Evolutionary conservation across 345 rosid species (phyloP), one percentile per base, ranked within the genome.

Genomic region (Linum lewisii): DNA sequence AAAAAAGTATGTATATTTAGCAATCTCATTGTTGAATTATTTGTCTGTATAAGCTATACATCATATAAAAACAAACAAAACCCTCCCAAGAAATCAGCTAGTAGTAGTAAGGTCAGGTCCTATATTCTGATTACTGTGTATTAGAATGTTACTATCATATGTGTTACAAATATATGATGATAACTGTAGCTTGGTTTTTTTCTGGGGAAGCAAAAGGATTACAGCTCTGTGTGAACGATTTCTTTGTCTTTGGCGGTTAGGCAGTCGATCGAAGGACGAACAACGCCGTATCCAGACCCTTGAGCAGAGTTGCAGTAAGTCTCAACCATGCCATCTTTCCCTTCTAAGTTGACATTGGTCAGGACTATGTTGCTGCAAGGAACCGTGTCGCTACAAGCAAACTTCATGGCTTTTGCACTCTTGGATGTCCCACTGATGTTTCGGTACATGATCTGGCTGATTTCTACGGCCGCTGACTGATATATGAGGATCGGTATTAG

Each of bases 221-320:
- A 85, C 66, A 85, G 93, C 75, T 85, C 93, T 10, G 84, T 64
- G 69, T 78, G 93, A 74, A 76, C 63, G 51, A 76, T 75, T 53
- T 59, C 72, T 73, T 90, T 85, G 65, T 81, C 82, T 0, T 82
- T 73, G 20, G 99, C 85, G 62, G 45, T 76, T 42, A 94, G 73
- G 81, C 97, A 94, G 66, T 94, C 97, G 0, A 87, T 96, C 13
- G 96, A 84, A 23, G 99, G 99, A 75, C 85, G 90, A 51, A 94
- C 88, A 0, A 80, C 37, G 9, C 99, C 95, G 0, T 80, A 81
- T 36, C 86, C 85, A 55, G 82, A 81, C 44, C 99, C 99, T 77
- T 83, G 78, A 0, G 95, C 99, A 0, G 97, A 84, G 74, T 94
- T 73, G 79, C 99, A 94, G 66, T 80, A 94, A 11, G 99, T 84